Conservation (phyloP, 768 basidiomycete species). For the Omphalotus guepiniiformis region DNA sequence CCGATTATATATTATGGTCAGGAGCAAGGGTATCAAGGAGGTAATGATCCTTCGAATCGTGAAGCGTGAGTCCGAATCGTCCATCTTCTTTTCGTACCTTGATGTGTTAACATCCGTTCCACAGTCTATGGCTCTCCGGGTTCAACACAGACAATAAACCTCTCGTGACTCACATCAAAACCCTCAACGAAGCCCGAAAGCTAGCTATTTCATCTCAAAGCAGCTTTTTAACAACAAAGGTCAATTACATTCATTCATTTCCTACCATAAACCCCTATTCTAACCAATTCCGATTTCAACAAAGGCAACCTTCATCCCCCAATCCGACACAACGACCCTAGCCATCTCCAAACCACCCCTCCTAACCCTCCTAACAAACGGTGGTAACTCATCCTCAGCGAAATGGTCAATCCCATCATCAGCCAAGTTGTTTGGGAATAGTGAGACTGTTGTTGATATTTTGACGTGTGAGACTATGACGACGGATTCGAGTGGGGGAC, state of each 20-base stretch:
- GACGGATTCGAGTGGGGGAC: conserved; percentile 36
- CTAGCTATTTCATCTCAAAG: conserved; percentile 39
- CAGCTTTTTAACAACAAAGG: conserved; percentile 45
- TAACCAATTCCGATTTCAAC: too few relatives aligned
- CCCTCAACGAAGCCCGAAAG: conserved; percentile 52
- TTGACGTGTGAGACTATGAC: conserved; percentile 40
- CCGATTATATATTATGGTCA: conserved; percentile 72
- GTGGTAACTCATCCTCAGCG: conserved; percentile 28
- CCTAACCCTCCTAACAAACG: conserved; percentile 52
- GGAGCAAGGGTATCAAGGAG: conserved; percentile 61
- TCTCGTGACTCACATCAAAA: conserved; percentile 40
- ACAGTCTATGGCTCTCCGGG: conserved; percentile 56
- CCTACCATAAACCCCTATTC: too few relatives aligned
- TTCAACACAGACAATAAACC: conserved; percentile 45
- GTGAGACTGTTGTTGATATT: conserved; percentile 47
- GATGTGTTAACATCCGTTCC: background rate
- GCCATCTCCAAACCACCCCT: conserved; percentile 54
- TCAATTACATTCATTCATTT: too few relatives aligned
- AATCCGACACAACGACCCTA: conserved; percentile 34
- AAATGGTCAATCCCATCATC: conserved; percentile 13
- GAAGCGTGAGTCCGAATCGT: conserved; percentile 38
- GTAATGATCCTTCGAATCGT: conserved; percentile 57
- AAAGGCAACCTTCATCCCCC: conserved; percentile 43
- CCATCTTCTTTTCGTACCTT: background rate
- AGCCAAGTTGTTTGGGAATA: conserved; percentile 41